Evolutionary conservation across 1,284 basidiomycete genomes (phyloP).

Genomic region (Mycosarcoma mackinlayi): DNA sequence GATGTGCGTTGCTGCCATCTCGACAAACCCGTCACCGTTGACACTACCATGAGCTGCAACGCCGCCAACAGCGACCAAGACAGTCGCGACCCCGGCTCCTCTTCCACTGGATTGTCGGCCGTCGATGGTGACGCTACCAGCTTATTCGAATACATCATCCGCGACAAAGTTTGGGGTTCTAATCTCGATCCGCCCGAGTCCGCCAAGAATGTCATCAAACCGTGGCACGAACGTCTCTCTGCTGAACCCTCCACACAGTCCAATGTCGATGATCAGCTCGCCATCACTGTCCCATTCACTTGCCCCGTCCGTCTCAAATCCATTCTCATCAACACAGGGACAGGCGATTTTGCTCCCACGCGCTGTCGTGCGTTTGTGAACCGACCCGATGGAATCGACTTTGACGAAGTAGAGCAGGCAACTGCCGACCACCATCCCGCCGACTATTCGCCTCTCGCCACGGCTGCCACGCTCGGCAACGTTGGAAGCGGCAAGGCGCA

Average conservation of each 20-base stretch:
- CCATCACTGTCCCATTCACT: constrained; percentile 65
- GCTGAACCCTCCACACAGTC: constrained; percentile 55
- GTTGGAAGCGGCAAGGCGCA: constrained; percentile 60
- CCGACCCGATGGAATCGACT: constrained; percentile 63
- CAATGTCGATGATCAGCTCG: constrained; percentile 66
- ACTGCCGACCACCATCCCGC: constrained; percentile 28
- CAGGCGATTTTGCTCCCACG: constrained; percentile 61
- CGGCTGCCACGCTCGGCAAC: constrained; percentile 44
- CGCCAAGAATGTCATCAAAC: constrained; percentile 62
- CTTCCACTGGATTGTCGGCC: constrained; percentile 25
- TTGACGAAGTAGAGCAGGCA: constrained; percentile 56
- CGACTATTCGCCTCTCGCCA: constrained; percentile 13
- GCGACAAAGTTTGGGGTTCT: constrained; percentile 60
- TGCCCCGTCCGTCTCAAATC: constrained; percentile 62
- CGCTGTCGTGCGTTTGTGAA: constrained; percentile 63
- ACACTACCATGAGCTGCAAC: constrained; percentile 47
- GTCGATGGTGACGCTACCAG: constrained; percentile 53
- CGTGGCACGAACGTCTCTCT: constrained; percentile 60
- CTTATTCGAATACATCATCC: constrained; percentile 60
- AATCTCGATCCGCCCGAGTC: constrained; percentile 63
- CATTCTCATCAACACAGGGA: constrained; percentile 61
- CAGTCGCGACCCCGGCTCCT: constrained; percentile 29
- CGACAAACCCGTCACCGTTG: not conserved
- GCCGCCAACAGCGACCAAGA: constrained; percentile 30
- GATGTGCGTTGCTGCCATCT: constrained; percentile 9